Evolutionary conservation across 208 protist species (phyloP), one percentile per base, ranked within the genome.

Genomic region (Leishmania lainsoni): DNA sequence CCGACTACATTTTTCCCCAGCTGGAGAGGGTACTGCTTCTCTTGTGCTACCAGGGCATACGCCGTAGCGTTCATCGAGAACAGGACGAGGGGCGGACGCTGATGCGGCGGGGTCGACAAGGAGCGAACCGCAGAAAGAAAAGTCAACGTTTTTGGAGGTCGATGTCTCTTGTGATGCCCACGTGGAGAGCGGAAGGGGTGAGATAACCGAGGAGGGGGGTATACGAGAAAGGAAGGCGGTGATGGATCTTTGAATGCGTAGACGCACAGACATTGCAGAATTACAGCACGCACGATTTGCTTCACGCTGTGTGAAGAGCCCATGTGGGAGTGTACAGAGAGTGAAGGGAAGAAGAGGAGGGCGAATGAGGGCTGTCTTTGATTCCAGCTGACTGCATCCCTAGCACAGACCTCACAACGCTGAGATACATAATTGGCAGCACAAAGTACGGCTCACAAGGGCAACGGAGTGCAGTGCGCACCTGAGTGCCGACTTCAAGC

Each of bases 1-100:
- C 94, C 93, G 59, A 98, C 87, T 14, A 98, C 86, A 65, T 95
- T 96, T 48, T 92, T 92, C 12, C 94, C 94, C 4, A 83, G 58
- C 32, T 81, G 70, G 54, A 97, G 79, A 3, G 75, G 54, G 52
- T 93, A 81, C 73, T 77, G 49, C 71, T 68, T 78, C 35, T 81
- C 81, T n/a, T 81, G 52, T 16, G 77, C 54, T 22, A 81, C 73
- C 0, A 85, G 73, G 16, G 81, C 81, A 61, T 85, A 85, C 79
- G 14, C n/a, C 75, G 39, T 75, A 65, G 16, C 20, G 48, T 45
- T 78, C 76, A 61, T 92, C 48, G 52, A 56, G 17, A 16, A 16
- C 22, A 5, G 32, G 4, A 42, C 26, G 51, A 39, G 42, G 42
- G 12, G 26, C 42, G 39, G 14, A 26, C 65, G 17, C 45, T 29